A percentile compares a stretch with the other conserved stretches of the same genome.
phyloP scores from a whole-genome alignment of 805 yeast species.

The Starmerella bombicola region DNA sequence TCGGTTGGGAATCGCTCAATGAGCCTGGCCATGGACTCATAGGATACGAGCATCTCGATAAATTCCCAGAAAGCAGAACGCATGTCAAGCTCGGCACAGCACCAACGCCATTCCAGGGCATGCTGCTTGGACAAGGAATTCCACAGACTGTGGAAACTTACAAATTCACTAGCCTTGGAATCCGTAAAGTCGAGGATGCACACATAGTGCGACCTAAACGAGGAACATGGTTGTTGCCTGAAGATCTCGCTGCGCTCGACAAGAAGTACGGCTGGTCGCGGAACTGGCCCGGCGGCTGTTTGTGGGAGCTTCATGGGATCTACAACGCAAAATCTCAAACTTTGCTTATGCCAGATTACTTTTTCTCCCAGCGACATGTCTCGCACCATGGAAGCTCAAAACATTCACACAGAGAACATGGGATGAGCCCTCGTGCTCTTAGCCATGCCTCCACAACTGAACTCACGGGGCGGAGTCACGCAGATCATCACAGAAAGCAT shows the following conservation, averaged over 20 bases:
- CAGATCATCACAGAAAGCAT: too few relatives aligned
- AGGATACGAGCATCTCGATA: slow-evolving; percentile 44
- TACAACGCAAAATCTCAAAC: slow-evolving; percentile 44
- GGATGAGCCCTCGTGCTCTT: neutral
- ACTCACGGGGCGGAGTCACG: too few relatives aligned
- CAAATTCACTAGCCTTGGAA: slow-evolving; percentile 63
- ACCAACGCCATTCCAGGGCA: slow-evolving; percentile 66
- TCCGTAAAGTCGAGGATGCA: slow-evolving; percentile 45
- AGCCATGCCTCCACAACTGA: neutral
- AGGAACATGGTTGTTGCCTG: slow-evolving; percentile 44
- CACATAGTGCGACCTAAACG: slow-evolving; percentile 55
- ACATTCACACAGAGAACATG: neutral
- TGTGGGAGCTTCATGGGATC: slow-evolving; percentile 69
- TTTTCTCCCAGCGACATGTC: too few relatives aligned
- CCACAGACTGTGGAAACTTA: slow-evolving; percentile 57
- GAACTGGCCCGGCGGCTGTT: slow-evolving; percentile 69
- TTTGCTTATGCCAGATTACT: slow-evolving; percentile 38
- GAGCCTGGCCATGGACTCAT: slow-evolving; percentile 73
- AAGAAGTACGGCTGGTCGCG: slow-evolving; percentile 59
- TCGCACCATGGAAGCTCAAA: neutral
- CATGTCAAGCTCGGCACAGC: slow-evolving; percentile 65
- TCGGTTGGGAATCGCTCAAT: slow-evolving; percentile 72
- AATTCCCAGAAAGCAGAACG: slow-evolving; percentile 14
- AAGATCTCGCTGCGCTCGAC: slow-evolving; percentile 39
- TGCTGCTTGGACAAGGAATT: slow-evolving; percentile 69